A percentile compares a stretch with the other conserved stretches of the same genome.
Conservation (phyloP, 2,329 filamentous ascomycete genomes). For the Cladophialophora immunda region DNA sequence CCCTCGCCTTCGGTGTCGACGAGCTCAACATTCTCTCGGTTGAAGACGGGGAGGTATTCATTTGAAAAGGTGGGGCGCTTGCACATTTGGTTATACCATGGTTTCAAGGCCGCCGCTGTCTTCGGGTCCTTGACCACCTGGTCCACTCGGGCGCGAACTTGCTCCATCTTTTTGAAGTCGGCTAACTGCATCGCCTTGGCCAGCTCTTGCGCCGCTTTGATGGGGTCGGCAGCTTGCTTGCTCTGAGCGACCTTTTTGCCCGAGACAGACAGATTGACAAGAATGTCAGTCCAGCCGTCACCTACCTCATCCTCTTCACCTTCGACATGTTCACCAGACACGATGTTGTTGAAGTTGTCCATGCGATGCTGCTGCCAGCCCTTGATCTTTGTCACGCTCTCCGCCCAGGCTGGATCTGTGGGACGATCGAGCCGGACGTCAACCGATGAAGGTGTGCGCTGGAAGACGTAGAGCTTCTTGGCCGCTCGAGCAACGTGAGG, state of each 20-base stretch:
- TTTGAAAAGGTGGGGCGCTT: constrained; percentile 71
- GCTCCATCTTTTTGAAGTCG: constrained; percentile 45
- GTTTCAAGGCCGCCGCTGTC: constrained; percentile 58
- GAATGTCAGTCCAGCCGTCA: constrained; percentile 42
- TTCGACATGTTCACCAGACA: constrained; percentile 18
- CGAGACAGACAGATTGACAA: not conserved
- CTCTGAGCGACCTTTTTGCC: not conserved
- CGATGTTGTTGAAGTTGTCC: constrained; percentile 44
- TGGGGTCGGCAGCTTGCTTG: not conserved
- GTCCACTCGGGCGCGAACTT: constrained; percentile 54
- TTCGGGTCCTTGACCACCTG: constrained; percentile 60
- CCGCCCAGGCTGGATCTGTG: constrained; percentile 23
- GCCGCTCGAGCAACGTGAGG: constrained; percentile 46
- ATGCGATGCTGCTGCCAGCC: constrained; percentile 44
- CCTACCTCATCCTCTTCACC: constrained; percentile 42
- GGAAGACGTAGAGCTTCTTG: constrained; percentile 49
- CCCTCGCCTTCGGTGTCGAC: constrained; percentile 67
- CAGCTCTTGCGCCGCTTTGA: constrained; percentile 8
- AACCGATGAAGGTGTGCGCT: constrained; percentile 51
- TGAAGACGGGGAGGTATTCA: constrained; percentile 67
- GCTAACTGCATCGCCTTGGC: constrained; percentile 19
- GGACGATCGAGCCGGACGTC: constrained; percentile 38
- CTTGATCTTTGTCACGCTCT: constrained; percentile 7
- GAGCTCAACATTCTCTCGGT: constrained; percentile 65
- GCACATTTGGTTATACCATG: constrained; percentile 70